Evolutionary conservation across 73 alveolate genomes (phyloP).

Genomic region (Paramecium biaurelia): DNA sequence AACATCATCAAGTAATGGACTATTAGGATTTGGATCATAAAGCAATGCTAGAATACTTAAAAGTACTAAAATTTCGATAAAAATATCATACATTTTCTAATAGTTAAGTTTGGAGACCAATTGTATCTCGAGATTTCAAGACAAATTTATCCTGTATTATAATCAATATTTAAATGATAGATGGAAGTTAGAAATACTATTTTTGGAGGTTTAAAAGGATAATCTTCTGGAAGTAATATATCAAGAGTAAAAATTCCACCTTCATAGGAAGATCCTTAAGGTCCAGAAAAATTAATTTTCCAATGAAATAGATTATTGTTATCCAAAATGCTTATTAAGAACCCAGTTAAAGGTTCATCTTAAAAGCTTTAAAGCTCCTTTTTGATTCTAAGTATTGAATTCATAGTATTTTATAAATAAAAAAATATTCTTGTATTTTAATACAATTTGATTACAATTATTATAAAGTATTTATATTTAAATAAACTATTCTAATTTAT

Average conservation of each 20-base stretch:
- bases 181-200: constrained; percentile 44
- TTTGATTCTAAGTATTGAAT: background rate
- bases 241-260: constrained; percentile 33
- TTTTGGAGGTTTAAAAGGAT: constrained; percentile 62
- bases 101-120: background rate
- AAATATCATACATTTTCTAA: background rate
- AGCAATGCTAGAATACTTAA: background rate
- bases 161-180: constrained; percentile 1
- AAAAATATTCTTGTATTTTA: background rate
- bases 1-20: background rate
- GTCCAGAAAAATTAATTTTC: constrained; percentile 48
- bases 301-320: constrained; percentile 15
- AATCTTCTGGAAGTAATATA: constrained; percentile 21
- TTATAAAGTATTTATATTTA: no score
- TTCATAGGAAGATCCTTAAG: constrained; percentile 37
- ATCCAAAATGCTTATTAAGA: background rate
- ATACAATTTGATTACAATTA: no score
- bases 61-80: background rate
- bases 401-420: background rate
- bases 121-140: background rate
- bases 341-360: background rate
- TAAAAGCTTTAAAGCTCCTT: background rate
- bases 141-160: constrained; percentile 15
- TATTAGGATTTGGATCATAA: background rate
- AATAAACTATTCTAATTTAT: no score